Evolutionary conservation across 2,329 filamentous ascomycete species (phyloP).

Genomic region (Botrytis tulipae): DNA sequence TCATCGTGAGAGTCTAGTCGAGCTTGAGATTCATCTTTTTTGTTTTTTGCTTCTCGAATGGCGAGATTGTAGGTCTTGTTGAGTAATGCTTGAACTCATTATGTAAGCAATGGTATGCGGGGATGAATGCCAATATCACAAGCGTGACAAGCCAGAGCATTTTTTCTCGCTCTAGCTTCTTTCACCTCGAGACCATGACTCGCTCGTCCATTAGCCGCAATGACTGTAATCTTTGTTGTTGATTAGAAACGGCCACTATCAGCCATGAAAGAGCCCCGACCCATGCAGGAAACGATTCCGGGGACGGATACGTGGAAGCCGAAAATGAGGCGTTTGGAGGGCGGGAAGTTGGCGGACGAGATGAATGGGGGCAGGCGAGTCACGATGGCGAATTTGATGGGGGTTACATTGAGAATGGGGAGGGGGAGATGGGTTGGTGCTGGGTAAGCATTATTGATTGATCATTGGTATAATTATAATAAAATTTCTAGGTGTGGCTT

Average conservation of each 20-base stretch:
- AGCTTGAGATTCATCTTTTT: background rate
- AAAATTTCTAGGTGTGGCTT: background rate
- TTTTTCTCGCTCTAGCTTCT: background rate
- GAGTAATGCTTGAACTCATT: background rate
- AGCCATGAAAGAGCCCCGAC: background rate
- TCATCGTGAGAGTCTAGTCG: background rate
- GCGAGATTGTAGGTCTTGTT: background rate
- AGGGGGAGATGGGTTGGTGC: background rate
- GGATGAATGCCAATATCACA: background rate
- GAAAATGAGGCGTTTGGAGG: background rate
- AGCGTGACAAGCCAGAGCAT: background rate
- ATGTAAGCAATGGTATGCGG: background rate
- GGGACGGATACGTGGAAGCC: background rate
- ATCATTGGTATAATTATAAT: background rate
- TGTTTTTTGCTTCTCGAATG: background rate
- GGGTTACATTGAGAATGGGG: background rate
- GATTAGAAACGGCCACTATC: constrained; percentile 15
- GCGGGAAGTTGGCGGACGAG: background rate
- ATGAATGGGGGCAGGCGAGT: background rate
- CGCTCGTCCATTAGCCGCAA: background rate
- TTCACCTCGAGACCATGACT: background rate
- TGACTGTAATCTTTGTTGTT: background rate
- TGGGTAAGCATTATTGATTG: background rate
- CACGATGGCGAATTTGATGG: background rate
- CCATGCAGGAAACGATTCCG: background rate